phyloP scores from a whole-genome alignment of 2,329 filamentous ascomycete genomes.

The Sordariomycetes sp. region DNA sequence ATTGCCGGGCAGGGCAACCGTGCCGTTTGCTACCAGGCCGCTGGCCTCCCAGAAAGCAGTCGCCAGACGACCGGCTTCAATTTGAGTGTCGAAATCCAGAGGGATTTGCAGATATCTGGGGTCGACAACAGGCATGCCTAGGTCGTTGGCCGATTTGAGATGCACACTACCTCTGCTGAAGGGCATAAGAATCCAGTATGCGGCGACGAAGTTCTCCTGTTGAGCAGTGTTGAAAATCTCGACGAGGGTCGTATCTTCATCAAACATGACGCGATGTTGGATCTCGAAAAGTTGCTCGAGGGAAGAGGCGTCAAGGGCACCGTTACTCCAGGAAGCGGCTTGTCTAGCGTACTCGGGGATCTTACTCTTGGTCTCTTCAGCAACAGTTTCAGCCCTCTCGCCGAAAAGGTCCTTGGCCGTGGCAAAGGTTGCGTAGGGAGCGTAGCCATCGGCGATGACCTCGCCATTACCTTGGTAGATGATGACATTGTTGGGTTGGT shows the following conservation, averaged over 20 bases:
- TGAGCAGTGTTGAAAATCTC: conserved; percentile 31
- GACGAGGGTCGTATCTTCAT: conserved; percentile 30
- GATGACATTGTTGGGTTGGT: conserved; percentile 30
- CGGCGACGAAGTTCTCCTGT: conserved; percentile 21
- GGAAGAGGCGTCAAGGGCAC: conserved; percentile 16
- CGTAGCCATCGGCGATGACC: conserved; percentile 12
- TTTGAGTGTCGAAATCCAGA: conserved; percentile 21
- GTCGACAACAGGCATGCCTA: conserved; percentile 24
- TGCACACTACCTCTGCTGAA: conserved; percentile 31
- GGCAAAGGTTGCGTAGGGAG: conserved; percentile 22
- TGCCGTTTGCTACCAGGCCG: background rate
- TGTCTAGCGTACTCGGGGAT: conserved; percentile 20
- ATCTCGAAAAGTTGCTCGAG: conserved; percentile 29
- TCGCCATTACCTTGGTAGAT: conserved; percentile 9
- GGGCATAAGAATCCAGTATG: conserved; percentile 26
- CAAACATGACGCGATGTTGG: conserved; percentile 39
- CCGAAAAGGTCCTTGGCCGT: conserved; percentile 25
- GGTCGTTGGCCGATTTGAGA: conserved; percentile 23
- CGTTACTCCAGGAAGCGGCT: conserved; percentile 14
- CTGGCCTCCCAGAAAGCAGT: conserved; percentile 19
- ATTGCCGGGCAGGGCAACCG: conserved; percentile 6
- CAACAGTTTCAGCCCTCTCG: conserved; percentile 10
- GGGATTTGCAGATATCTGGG: conserved; percentile 23
- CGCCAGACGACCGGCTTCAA: conserved; percentile 17
- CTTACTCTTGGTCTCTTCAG: conserved; percentile 12